A percentile compares a stretch with the other conserved stretches of the same genome.
Conservation (phyloP, 2,329 filamentous ascomycete species). For the Myrmaecium sp. region DNA sequence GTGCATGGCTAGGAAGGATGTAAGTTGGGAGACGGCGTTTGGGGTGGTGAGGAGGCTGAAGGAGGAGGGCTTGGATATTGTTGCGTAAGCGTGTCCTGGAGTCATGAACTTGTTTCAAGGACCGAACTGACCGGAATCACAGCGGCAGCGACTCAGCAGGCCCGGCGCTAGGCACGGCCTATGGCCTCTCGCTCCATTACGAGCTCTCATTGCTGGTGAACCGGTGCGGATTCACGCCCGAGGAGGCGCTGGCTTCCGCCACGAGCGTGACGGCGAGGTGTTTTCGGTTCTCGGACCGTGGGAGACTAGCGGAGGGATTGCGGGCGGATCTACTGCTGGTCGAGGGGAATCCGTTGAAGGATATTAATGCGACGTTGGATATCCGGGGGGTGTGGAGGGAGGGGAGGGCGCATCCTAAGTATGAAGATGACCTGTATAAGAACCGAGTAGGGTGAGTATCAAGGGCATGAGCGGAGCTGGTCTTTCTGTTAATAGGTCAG, state of each 20-base stretch:
- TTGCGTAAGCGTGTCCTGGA: conserved; percentile 16
- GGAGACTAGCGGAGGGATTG: conserved; percentile 20
- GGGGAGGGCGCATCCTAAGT: conserved; percentile 14
- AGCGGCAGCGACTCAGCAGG: conserved; percentile 27
- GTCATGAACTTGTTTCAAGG: not conserved
- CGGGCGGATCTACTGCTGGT: conserved; percentile 28
- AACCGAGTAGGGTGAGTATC: conserved; percentile 1
- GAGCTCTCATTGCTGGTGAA: conserved; percentile 26
- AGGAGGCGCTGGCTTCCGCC: conserved; percentile 24
- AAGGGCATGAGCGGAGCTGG: too few species aligned
- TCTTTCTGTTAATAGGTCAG: too few species aligned
- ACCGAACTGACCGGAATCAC: conserved; percentile 2
- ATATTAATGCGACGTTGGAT: conserved; percentile 24
- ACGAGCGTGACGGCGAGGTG: conserved; percentile 23
- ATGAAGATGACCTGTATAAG: conserved; percentile 9
- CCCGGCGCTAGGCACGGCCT: conserved; percentile 27
- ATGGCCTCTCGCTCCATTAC: conserved; percentile 25
- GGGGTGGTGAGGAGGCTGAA: conserved; percentile 23
- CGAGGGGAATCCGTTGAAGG: conserved; percentile 24
- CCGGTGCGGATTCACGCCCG: conserved; percentile 24
- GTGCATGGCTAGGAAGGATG: conserved; percentile 15
- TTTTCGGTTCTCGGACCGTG: conserved; percentile 25
- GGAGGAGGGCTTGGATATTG: conserved; percentile 22
- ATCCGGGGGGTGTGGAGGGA: conserved; percentile 28
- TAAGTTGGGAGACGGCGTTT: conserved; percentile 24